Percentiles rank a stretch among this genome's conserved stretches.
phyloP scores from a whole-genome alignment of 2,329 filamentous ascomycete species.

The Trichoderma aggressivum region DNA sequence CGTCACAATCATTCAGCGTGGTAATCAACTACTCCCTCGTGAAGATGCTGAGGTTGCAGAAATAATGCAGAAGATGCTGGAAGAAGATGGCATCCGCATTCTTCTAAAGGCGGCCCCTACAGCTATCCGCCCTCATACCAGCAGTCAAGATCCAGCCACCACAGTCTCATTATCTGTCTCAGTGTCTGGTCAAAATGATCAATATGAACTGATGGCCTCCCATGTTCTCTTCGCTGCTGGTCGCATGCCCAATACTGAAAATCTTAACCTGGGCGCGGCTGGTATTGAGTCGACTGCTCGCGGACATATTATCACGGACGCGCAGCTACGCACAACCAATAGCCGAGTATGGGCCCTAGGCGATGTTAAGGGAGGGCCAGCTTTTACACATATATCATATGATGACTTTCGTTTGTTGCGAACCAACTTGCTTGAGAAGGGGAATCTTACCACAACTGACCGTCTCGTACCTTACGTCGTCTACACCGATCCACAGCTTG shows the following conservation, averaged over 20 bases:
- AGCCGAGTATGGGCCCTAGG: constrained; percentile 47
- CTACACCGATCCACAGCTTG: constrained; percentile 54
- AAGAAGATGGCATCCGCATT: constrained; percentile 45
- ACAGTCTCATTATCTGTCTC: constrained; percentile 23
- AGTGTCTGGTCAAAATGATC: constrained; percentile 11
- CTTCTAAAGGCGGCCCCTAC: constrained; percentile 35
- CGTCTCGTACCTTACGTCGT: constrained; percentile 42
- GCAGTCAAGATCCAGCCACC: not conserved
- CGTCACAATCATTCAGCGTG: constrained; percentile 47
- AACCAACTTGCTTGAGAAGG: constrained; percentile 32
- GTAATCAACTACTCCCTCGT: constrained; percentile 39
- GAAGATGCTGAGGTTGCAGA: constrained; percentile 50
- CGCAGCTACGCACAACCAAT: constrained; percentile 43
- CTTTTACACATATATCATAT: constrained; percentile 56
- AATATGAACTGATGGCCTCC: constrained; percentile 25
- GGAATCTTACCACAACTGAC: constrained; percentile 25
- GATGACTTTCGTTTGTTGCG: constrained; percentile 53
- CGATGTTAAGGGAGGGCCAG: constrained; percentile 50
- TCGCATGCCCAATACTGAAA: constrained; percentile 48
- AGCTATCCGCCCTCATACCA: constrained; percentile 1
- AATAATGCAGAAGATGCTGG: constrained; percentile 40
- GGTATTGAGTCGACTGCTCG: constrained; percentile 39
- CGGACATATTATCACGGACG: constrained; percentile 44
- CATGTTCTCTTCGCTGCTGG: constrained; percentile 51
- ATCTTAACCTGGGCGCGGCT: constrained; percentile 39